Evolutionary conservation across 2,329 filamentous ascomycete genomes (phyloP).

Genomic region (Raffaelea albimanens): DNA sequence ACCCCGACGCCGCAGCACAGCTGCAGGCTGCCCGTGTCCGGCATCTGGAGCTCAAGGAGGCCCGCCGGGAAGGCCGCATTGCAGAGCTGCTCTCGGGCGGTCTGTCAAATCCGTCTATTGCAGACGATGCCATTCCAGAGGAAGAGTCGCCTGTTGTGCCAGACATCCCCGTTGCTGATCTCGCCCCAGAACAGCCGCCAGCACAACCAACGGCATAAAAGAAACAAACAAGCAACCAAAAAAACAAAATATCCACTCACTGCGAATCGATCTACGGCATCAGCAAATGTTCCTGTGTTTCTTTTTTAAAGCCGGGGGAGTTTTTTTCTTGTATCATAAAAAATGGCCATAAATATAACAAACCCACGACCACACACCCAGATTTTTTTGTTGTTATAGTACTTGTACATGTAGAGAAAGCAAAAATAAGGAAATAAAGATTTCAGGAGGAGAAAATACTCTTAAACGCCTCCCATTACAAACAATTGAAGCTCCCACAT

Average conservation of each 20-base stretch:
- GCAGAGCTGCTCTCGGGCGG: slow-evolving; percentile 18
- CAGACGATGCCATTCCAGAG: not conserved
- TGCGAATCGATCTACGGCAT: too few species aligned
- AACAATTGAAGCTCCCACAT: too few species aligned
- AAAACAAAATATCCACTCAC: too few species aligned
- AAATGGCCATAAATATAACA: not conserved
- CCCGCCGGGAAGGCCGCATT: slow-evolving; percentile 32
- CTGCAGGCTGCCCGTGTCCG: slow-evolving; percentile 38
- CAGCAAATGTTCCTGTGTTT: too few species aligned
- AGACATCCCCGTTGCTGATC: not conserved
- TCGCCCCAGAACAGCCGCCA: too few species aligned
- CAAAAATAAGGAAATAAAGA: not conserved
- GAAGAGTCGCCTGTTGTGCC: not conserved
- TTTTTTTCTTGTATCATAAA: slow-evolving; percentile 1
- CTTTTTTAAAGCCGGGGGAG: too few species aligned
- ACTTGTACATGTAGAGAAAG: slow-evolving; percentile 1
- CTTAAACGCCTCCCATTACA: too few species aligned
- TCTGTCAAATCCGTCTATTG: slow-evolving; percentile 1
- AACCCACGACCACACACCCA: not conserved
- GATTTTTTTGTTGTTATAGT: slow-evolving; percentile 6
- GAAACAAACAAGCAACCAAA: not conserved
- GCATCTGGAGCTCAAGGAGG: slow-evolving; percentile 45
- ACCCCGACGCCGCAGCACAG: slow-evolving; percentile 33
- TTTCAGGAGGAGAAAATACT: too few species aligned
- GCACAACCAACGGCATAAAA: not conserved